These are phyloP conservation scores for Backusella macrospora DNA, from an alignment of 192 early-diverging fungal genomes.

Conservation along the genomic window DNA sequence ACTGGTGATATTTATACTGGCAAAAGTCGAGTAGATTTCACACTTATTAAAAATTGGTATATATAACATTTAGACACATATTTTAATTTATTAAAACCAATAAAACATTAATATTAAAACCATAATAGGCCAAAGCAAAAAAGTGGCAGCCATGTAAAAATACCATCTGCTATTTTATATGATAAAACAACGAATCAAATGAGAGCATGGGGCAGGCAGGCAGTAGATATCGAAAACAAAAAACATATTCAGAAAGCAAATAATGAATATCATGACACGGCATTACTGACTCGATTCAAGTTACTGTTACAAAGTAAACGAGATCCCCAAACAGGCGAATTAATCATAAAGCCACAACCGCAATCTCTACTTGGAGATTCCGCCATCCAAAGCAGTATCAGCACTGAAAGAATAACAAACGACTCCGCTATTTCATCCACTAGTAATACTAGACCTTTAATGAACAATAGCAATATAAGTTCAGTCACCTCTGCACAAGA, in stretches of 20 bases:
- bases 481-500: not conserved
- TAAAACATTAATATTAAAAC: not conserved
- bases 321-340: not conserved
- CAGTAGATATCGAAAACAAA: not conserved
- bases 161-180: not conserved
- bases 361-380: too few relatives aligned
- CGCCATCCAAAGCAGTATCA: too few relatives aligned
- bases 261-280: not conserved
- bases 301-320: conserved; percentile 1
- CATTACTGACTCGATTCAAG: not conserved
- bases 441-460: not conserved
- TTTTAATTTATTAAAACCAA: not conserved
- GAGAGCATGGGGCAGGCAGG: not conserved
- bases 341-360: not conserved
- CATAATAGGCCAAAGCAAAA: not conserved
- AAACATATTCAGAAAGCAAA: not conserved
- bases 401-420: not conserved
- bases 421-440: not conserved
- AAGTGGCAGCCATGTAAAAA: not conserved
- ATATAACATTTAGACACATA: too few relatives aligned
- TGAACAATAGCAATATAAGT: not conserved
- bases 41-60: conserved; percentile 5
- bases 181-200: not conserved
- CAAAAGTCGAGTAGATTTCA: not conserved
- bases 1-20: conserved; percentile 6